Evolutionary conservation across 75 land plant species (phyloP).

Genomic region (Cryptomeria japonica): DNA sequence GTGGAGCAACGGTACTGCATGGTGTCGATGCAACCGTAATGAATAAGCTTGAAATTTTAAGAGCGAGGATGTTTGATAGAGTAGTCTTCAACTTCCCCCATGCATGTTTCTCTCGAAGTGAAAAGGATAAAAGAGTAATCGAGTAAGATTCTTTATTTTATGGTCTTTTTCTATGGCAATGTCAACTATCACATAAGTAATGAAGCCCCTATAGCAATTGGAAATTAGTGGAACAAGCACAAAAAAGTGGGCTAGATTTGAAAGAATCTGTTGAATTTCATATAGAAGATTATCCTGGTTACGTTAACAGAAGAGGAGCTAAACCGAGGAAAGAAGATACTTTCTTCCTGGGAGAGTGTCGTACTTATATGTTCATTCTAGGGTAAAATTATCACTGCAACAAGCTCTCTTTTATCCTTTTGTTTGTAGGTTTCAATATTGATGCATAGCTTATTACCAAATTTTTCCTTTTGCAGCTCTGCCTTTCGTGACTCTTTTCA

Average conservation of each 20-base stretch:
- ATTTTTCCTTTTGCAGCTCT: background rate
- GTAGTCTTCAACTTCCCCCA: no score
- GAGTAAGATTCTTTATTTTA: no score
- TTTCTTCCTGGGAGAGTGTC: background rate
- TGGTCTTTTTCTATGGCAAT: no score
- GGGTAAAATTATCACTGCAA: background rate
- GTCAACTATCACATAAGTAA: conserved; percentile 25
- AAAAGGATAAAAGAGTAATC: no score
- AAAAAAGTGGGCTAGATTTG: conserved; percentile 21
- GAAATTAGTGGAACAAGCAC: conserved; percentile 44
- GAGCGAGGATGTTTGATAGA: no score
- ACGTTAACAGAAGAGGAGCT: conserved; percentile 45
- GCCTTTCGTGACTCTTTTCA: conserved; percentile 7
- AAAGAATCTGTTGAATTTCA: conserved; percentile 26
- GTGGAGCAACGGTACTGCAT: no score
- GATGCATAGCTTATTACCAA: background rate
- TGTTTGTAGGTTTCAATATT: background rate
- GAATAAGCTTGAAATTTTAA: no score
- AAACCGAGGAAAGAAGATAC: background rate
- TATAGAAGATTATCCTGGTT: conserved; percentile 46
- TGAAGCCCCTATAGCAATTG: conserved; percentile 32
- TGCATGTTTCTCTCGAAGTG: no score
- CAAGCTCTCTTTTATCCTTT: background rate
- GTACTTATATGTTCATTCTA: background rate
- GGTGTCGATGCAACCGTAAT: no score